A percentile compares a stretch with the other conserved stretches of the same genome.
Conservation (phyloP, 2,329 filamentous ascomycete genomes). For the Apiospora marii region DNA sequence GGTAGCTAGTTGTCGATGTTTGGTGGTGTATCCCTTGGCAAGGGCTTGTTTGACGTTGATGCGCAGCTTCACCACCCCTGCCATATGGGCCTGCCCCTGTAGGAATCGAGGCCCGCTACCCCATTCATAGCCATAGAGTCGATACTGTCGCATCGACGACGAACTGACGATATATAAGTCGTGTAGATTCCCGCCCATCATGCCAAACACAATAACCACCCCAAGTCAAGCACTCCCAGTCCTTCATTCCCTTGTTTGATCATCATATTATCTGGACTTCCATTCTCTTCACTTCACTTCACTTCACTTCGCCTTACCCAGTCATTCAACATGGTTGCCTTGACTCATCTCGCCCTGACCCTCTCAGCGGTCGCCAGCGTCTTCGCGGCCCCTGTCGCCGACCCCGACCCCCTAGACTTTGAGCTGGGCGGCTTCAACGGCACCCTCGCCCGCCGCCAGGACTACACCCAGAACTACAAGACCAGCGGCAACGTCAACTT, state of each 20-base stretch:
- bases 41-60: not conserved
- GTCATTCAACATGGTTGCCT: conserved; percentile 34
- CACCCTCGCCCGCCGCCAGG: conserved; percentile 40
- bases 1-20: not conserved
- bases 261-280: not conserved
- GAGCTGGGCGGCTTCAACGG: conserved; percentile 32
- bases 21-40: not conserved
- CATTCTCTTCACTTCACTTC: too few species aligned
- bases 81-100: not conserved
- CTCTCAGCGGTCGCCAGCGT: conserved; percentile 35
- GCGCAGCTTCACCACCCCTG: not conserved
- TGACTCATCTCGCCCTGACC: conserved; percentile 36
- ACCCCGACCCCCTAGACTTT: conserved; percentile 38
- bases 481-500: conserved; percentile 46
- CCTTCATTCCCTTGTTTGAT: not conserved
- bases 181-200: not conserved
- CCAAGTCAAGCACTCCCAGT: not conserved
- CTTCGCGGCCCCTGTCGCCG: conserved; percentile 35
- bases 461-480: conserved; percentile 53
- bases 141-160: not conserved
- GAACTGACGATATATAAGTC: not conserved
- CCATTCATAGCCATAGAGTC: not conserved
- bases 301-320: not conserved
- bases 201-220: not conserved
- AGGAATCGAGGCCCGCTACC: not conserved